phyloP scores from a whole-genome alignment of 768 basidiomycete genomes.

The Leccinum obscurum region DNA sequence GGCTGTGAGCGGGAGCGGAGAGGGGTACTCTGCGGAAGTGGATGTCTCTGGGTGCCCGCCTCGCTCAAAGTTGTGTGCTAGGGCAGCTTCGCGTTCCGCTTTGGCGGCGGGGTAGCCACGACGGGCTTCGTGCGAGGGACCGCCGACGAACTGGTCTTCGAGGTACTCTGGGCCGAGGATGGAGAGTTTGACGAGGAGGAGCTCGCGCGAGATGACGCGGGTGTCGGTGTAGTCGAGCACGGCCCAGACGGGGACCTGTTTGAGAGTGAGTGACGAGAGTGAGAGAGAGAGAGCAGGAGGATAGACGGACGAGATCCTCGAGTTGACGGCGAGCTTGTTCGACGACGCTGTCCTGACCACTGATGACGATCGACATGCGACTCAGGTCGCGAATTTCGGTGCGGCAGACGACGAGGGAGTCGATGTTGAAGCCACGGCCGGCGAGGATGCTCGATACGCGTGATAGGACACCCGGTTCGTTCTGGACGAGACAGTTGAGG shows the following conservation, averaged over 20 bases:
- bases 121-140: slow-evolving; percentile 80
- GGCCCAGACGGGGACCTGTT: slow-evolving; percentile 97
- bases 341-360: slow-evolving; percentile 95
- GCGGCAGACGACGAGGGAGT: slow-evolving; percentile 96
- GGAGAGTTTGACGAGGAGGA: slow-evolving; percentile 94
- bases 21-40: slow-evolving; percentile 10
- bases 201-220: slow-evolving; percentile 85
- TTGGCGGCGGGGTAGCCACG: slow-evolving; percentile 39
- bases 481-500: slow-evolving; percentile 97
- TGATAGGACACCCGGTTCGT: slow-evolving; percentile 98
- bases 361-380: slow-evolving; percentile 97
- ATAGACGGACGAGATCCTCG: slow-evolving; percentile 82
- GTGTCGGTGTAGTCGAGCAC: slow-evolving; percentile 98
- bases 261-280: not conserved
- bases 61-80: slow-evolving; percentile 80
- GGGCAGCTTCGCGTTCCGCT: slow-evolving; percentile 64
- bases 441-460: slow-evolving; percentile 97
- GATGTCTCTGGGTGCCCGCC: slow-evolving; percentile 41
- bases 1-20: slow-evolving; percentile 58
- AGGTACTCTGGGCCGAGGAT: slow-evolving; percentile 97
- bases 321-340: slow-evolving; percentile 96
- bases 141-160: slow-evolving; percentile 85
- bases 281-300: not conserved
- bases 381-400: slow-evolving; percentile 97
- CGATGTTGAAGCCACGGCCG: slow-evolving; percentile 97